Conservation (phyloP, 2,329 filamentous ascomycete species). For the Xylaria sp. region DNA sequence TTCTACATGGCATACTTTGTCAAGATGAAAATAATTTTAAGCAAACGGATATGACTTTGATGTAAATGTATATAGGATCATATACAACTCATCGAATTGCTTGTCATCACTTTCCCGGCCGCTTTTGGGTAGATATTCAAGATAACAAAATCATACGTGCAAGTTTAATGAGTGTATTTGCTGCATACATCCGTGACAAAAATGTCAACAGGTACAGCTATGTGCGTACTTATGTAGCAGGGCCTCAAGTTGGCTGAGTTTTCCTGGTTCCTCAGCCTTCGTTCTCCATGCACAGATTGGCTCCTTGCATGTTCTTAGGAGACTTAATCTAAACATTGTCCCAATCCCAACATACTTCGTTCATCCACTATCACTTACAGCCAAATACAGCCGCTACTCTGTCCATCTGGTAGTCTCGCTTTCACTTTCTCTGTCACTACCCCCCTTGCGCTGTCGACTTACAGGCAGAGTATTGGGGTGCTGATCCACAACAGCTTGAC, state of each 20-base stretch:
- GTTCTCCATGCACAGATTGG: not conserved
- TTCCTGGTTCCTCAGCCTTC: slow-evolving; percentile 1
- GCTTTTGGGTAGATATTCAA: too few species aligned
- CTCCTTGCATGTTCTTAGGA: not conserved
- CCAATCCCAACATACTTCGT: not conserved
- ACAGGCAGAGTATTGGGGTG: not conserved
- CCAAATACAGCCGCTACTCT: not conserved
- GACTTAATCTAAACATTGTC: not conserved
- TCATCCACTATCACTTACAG: not conserved
- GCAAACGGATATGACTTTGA: too few species aligned
- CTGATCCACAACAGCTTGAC: not conserved
- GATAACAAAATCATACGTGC: not conserved
- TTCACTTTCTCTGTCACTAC: not conserved
- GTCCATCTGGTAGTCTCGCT: too few species aligned
- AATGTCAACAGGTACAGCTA: not conserved
- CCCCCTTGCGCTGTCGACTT: not conserved
- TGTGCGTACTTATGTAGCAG: slow-evolving; percentile 20
- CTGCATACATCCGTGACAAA: not conserved
- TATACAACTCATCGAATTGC: too few species aligned
- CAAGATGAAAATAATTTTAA: too few species aligned
- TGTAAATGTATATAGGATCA: too few species aligned
- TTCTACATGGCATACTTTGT: too few species aligned
- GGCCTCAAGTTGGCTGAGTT: slow-evolving; percentile 37
- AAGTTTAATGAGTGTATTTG: slow-evolving; percentile 25
- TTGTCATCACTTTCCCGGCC: too few species aligned